A percentile compares a stretch with the other conserved stretches of the same genome.
phyloP scores from a whole-genome alignment of 805 yeast genomes.

The Metschnikowia kunwiensis region DNA sequence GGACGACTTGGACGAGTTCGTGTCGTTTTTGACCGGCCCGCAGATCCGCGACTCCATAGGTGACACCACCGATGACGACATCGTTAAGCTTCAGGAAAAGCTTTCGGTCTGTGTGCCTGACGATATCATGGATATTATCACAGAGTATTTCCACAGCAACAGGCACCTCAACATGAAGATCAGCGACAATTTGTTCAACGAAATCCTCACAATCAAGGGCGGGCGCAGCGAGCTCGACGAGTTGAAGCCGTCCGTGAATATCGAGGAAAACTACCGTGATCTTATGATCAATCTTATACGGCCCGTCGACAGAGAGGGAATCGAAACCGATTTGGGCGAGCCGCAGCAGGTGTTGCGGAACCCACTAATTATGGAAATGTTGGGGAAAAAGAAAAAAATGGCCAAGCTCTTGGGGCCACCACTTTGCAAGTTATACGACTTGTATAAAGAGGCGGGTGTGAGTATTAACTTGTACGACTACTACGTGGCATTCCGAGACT shows the following conservation, averaged over 20 bases:
- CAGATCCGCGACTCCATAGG: constrained; percentile 7
- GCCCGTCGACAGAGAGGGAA: constrained; percentile 31
- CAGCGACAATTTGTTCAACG: constrained; percentile 30
- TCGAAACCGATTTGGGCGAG: constrained; percentile 33
- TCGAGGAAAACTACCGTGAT: constrained; percentile 39
- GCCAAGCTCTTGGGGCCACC: constrained; percentile 16
- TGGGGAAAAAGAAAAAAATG: constrained; percentile 2
- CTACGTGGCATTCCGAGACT: constrained; percentile 56
- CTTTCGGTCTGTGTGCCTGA: background rate
- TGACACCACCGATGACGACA: constrained; percentile 10
- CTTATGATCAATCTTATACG: constrained; percentile 37
- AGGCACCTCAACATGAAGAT: constrained; percentile 20
- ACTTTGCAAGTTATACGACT: constrained; percentile 50
- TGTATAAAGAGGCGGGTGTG: constrained; percentile 77
- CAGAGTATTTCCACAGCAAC: constrained; percentile 19
- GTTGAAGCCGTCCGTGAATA: constrained; percentile 13
- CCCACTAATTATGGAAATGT: constrained; percentile 8
- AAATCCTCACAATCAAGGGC: constrained; percentile 31
- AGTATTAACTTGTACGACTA: constrained; percentile 66
- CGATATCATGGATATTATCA: constrained; percentile 11
- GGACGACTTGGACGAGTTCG: constrained; percentile 6
- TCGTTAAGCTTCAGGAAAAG: constrained; percentile 4
- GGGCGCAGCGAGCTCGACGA: constrained; percentile 21
- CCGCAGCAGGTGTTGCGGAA: constrained; percentile 25
- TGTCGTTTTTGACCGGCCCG: constrained; percentile 11